Evolutionary conservation across 345 rosid genomes (phyloP).

Genomic region (Syzygium grande): DNA sequence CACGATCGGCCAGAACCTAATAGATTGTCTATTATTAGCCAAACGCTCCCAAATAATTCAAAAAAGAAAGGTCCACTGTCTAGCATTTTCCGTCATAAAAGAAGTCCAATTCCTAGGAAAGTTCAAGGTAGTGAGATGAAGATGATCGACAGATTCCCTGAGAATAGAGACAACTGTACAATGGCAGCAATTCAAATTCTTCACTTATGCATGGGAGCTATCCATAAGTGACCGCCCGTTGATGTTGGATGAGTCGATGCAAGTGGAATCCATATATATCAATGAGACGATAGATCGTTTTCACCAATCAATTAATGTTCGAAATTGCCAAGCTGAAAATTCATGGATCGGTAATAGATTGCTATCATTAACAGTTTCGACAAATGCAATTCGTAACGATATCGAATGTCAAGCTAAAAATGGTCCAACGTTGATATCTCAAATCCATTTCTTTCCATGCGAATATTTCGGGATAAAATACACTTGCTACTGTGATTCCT

Average conservation of each 20-base stretch:
- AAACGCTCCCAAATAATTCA: not conserved
- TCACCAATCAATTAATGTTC: not conserved
- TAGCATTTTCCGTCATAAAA: not conserved
- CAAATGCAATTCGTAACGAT: not conserved
- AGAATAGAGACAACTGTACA: not conserved
- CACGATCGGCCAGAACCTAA: not conserved
- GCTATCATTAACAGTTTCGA: not conserved
- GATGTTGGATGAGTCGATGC: not conserved
- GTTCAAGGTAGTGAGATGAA: not conserved
- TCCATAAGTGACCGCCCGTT: not conserved
- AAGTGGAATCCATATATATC: not conserved
- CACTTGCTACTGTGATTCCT: not conserved
- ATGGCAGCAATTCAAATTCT: not conserved
- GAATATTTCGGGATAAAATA: not conserved
- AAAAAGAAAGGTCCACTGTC: not conserved
- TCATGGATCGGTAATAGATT: not conserved
- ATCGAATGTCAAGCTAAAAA: not conserved
- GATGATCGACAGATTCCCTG: not conserved
- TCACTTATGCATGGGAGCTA: not conserved
- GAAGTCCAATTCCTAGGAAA: not conserved
- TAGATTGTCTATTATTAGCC: not conserved
- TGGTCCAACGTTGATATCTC: not conserved
- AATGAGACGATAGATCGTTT: not conserved
- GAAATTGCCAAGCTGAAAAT: not conserved
- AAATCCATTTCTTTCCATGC: not conserved